phyloP scores from a whole-genome alignment of 331 rosid genomes.

The Telfairia occidentalis region DNA sequence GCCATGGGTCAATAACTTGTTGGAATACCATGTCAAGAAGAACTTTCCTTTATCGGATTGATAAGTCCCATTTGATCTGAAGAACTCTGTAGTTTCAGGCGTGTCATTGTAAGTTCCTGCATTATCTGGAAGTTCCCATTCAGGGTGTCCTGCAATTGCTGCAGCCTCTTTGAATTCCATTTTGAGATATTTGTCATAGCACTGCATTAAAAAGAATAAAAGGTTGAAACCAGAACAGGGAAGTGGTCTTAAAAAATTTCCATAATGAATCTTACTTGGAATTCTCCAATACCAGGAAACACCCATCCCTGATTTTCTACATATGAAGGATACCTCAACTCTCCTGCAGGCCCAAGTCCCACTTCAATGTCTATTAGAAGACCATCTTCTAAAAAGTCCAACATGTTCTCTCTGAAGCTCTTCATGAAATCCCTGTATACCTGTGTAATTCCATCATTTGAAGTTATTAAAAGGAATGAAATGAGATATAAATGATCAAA shows the following conservation, averaged over 20 bases:
- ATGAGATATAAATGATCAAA: neutral
- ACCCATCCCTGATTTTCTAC: slow-evolving; percentile 45
- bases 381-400: slow-evolving; percentile 47
- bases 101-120: slow-evolving; percentile 68
- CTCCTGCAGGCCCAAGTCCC: slow-evolving; percentile 88
- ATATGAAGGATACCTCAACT: slow-evolving; percentile 78
- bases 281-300: slow-evolving; percentile 83
- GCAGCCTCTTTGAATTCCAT: slow-evolving; percentile 61
- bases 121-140: slow-evolving; percentile 75
- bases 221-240: neutral
- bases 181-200: slow-evolving; percentile 69
- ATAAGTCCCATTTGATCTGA: slow-evolving; percentile 61
- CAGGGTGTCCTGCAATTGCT: slow-evolving; percentile 46
- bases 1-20: slow-evolving; percentile 56
- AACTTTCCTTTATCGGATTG: slow-evolving; percentile 63
- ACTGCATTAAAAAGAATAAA: slow-evolving; percentile 34
- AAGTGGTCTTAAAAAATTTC: neutral
- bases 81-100: slow-evolving; percentile 59
- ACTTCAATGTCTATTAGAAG: slow-evolving; percentile 68
- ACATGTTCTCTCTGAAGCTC: slow-evolving; percentile 67
- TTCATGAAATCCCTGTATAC: slow-evolving; percentile 53
- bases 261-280: slow-evolving; percentile 48
- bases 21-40: slow-evolving; percentile 86
- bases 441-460: slow-evolving; percentile 20
- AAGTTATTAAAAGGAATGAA: neutral